These are phyloP conservation scores for Pseudovirgaria hyperparasitica DNA, from an alignment of 2,329 filamentous ascomycete genomes.

Conservation along the genomic window DNA sequence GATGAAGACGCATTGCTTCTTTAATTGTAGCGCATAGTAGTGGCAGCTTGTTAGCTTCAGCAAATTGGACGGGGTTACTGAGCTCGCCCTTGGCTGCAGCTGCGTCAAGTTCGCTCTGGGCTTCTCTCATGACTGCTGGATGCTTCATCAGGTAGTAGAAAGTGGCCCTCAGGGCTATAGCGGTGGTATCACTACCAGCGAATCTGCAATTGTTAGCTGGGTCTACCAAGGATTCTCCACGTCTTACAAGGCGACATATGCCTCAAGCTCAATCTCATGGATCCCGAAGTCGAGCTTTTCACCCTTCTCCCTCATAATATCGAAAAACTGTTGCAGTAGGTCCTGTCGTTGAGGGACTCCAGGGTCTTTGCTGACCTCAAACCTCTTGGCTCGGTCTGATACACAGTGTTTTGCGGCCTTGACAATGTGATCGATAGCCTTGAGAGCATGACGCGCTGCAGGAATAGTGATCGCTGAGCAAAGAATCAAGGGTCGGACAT, in stretches of 20 bases:
- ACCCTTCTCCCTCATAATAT: conserved; percentile 16
- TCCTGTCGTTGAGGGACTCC: conserved; percentile 12
- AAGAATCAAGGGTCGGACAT: conserved; percentile 17
- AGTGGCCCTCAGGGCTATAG: conserved; percentile 17
- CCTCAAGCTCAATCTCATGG: conserved; percentile 16
- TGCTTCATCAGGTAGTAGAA: conserved; percentile 27
- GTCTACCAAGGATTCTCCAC: conserved; percentile 5
- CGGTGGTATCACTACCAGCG: conserved; percentile 24
- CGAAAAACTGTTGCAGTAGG: conserved; percentile 16
- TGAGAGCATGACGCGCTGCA: conserved; percentile 11
- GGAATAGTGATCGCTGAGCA: conserved; percentile 11
- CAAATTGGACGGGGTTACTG: conserved; percentile 10
- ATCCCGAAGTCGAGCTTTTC: conserved; percentile 17
- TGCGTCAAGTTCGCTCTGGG: conserved; percentile 10
- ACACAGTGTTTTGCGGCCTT: conserved; percentile 12
- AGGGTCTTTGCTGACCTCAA: too few species aligned
- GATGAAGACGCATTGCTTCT: conserved; percentile 11
- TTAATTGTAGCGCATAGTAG: conserved; percentile 21
- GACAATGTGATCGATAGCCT: conserved; percentile 13
- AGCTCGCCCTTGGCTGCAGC: conserved; percentile 3
- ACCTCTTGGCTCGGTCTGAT: conserved; percentile 11
- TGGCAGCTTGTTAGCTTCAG: conserved; percentile 10
- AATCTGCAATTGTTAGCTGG: conserved; percentile 9
- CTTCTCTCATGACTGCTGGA: conserved; percentile 9
- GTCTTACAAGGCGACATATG: conserved; percentile 17